Conservation (phyloP, 202 grass and related monocot species). For the Setaria viridis region DNA sequence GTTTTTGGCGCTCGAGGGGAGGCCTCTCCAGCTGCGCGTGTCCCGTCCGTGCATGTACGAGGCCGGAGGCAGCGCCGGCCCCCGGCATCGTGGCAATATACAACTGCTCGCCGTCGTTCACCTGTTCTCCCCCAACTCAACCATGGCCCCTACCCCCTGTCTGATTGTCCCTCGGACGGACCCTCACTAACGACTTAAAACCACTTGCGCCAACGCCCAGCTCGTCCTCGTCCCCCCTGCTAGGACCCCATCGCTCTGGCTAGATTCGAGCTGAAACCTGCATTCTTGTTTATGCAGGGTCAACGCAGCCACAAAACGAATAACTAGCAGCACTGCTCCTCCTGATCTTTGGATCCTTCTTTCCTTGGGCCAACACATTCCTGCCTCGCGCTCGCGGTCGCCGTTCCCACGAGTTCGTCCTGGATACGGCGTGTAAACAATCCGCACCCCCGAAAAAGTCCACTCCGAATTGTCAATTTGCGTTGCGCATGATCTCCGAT, state of each 20-base stretch:
- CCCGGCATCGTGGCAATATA: slow-evolving; percentile 50
- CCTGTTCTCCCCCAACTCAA: slow-evolving; percentile 31
- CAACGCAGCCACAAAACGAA: slow-evolving; percentile 26
- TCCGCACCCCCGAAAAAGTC: neutral
- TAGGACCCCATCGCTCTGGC: neutral
- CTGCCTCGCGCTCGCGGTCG: neutral
- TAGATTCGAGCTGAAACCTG: slow-evolving; percentile 34
- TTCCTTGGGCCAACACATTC: slow-evolving; percentile 30
- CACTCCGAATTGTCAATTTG: slow-evolving; percentile 19
- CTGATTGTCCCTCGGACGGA: slow-evolving; percentile 19
- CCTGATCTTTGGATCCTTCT: slow-evolving; percentile 20
- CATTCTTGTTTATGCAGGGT: neutral
- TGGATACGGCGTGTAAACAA: slow-evolving; percentile 31
- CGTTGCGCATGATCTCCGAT: slow-evolving; percentile 42
- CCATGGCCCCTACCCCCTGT: slow-evolving; percentile 41
- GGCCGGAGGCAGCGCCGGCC: neutral
- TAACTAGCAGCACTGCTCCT: neutral
- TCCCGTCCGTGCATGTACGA: slow-evolving; percentile 42
- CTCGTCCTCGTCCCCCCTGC: neutral
- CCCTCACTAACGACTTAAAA: neutral
- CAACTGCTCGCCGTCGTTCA: neutral
- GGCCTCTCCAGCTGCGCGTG: slow-evolving; percentile 41
- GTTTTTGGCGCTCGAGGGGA: slow-evolving; percentile 50
- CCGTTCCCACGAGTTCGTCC: neutral
- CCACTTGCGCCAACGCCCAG: slow-evolving; percentile 10